Conservation (phyloP, 768 basidiomycete genomes). For the Hericium coralloides region DNA sequence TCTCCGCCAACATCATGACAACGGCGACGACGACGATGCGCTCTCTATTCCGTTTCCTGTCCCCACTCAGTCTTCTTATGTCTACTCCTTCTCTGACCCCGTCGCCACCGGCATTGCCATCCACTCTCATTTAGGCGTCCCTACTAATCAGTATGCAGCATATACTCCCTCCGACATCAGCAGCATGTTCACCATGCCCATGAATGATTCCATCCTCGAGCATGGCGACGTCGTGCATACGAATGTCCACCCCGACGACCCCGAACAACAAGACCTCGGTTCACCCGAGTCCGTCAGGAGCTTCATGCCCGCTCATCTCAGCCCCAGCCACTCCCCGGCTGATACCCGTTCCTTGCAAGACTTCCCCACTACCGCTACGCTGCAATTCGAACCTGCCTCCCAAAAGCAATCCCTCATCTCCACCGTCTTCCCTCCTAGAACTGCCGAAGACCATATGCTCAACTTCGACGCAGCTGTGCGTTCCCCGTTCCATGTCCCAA, state of each 20-base stretch:
- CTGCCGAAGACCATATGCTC: background rate
- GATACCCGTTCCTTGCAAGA: constrained; percentile 12
- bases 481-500: background rate
- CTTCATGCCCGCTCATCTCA: constrained; percentile 5
- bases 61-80: background rate
- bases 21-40: background rate
- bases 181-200: constrained; percentile 5
- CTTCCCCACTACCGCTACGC: constrained; percentile 8
- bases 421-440: constrained; percentile 1
- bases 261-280: constrained; percentile 7
- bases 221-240: too few relatives aligned
- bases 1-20: background rate
- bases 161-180: background rate
- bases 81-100: background rate
- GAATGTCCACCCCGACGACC: background rate
- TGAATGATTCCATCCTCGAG: background rate
- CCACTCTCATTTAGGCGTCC: background rate
- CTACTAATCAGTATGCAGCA: background rate
- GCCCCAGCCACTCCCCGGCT: constrained; percentile 14
- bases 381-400: constrained; percentile 8
- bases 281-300: constrained; percentile 11
- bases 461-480: background rate
- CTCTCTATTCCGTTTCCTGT: background rate
- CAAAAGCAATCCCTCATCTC: constrained; percentile 9
- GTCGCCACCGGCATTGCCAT: background rate